Conservation (phyloP, 108 stramenopile species). For the Cyclotella baltica region DNA sequence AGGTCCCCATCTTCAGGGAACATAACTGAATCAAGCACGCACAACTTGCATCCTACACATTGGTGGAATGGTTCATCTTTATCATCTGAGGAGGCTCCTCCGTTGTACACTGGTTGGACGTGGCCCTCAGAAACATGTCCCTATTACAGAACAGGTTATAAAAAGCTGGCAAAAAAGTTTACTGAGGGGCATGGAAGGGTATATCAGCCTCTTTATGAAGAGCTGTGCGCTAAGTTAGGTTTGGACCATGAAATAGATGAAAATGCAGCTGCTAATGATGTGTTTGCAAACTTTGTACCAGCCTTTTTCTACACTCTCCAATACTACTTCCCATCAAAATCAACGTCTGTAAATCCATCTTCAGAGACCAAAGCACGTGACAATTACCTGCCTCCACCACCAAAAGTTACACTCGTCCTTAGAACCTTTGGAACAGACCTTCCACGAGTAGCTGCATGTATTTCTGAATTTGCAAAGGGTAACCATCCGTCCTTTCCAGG, state of each 20-base stretch:
- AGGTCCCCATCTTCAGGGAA: constrained; percentile 20
- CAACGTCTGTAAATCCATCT: neutral
- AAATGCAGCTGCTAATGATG: constrained; percentile 14
- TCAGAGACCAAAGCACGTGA: neutral
- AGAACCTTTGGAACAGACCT: constrained; percentile 87
- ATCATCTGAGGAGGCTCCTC: constrained; percentile 47
- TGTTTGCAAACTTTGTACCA: constrained; percentile 64
- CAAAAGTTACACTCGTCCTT: constrained; percentile 68
- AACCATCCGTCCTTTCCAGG: constrained; percentile 76
- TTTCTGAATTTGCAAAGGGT: constrained; percentile 76
- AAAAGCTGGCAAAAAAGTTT: constrained; percentile 65
- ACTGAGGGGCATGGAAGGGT: constrained; percentile 57
- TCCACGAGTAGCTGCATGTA: constrained; percentile 58
- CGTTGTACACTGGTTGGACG: constrained; percentile 80
- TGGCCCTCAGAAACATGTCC: constrained; percentile 75
- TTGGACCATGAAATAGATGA: constrained; percentile 11
- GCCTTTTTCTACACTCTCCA: constrained; percentile 78
- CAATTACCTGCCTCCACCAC: constrained; percentile 15
- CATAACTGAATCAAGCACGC: constrained; percentile 27
- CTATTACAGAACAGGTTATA: constrained; percentile 80
- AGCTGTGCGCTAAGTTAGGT: constrained; percentile 30
- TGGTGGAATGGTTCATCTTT: constrained; percentile 88
- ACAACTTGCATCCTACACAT: constrained; percentile 63
- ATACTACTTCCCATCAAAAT: constrained; percentile 50
- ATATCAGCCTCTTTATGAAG: constrained; percentile 58